A percentile compares a stretch with the other conserved stretches of the same genome.
These are phyloP conservation scores for Trichophyton verrucosum DNA, from an alignment of 2,329 filamentous ascomycete species.

Conservation along the genomic window DNA sequence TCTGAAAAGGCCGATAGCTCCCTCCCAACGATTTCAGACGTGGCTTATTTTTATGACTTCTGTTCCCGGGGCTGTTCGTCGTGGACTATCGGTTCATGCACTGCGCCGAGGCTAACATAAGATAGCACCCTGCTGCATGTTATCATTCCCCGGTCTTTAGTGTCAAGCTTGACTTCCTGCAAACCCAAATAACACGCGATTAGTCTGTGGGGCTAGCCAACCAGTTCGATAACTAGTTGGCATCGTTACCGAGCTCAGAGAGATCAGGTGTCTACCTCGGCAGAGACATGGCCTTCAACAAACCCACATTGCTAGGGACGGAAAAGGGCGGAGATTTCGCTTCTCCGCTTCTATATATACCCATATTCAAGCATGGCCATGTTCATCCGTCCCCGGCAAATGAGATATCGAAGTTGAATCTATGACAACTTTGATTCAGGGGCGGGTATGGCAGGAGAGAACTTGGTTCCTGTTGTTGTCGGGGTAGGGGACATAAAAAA, in stretches of 20 bases:
- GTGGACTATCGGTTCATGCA: no score
- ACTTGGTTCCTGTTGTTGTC: constrained; percentile 42
- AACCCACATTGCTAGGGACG: not conserved
- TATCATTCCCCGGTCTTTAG: not conserved
- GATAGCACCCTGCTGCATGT: not conserved
- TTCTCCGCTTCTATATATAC: not conserved
- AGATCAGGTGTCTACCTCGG: not conserved
- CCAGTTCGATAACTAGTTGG: not conserved
- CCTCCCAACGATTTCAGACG: no score
- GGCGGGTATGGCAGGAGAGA: not conserved
- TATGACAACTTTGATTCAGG: not conserved
- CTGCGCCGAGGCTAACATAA: no score
- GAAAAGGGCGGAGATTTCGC: not conserved
- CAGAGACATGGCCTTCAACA: not conserved
- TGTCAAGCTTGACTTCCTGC: not conserved
- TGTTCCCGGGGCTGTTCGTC: no score
- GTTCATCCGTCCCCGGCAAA: not conserved
- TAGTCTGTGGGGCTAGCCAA: not conserved
- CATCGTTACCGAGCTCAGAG: not conserved
- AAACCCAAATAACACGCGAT: not conserved
- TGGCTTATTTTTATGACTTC: no score
- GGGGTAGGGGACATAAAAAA: constrained; percentile 53
- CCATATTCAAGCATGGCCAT: not conserved
- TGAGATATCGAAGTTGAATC: not conserved
- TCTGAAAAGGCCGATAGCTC: no score